Evolutionary conservation across 2,329 filamentous ascomycete genomes (phyloP).

Genomic region (Fusarium sulawesiense): DNA sequence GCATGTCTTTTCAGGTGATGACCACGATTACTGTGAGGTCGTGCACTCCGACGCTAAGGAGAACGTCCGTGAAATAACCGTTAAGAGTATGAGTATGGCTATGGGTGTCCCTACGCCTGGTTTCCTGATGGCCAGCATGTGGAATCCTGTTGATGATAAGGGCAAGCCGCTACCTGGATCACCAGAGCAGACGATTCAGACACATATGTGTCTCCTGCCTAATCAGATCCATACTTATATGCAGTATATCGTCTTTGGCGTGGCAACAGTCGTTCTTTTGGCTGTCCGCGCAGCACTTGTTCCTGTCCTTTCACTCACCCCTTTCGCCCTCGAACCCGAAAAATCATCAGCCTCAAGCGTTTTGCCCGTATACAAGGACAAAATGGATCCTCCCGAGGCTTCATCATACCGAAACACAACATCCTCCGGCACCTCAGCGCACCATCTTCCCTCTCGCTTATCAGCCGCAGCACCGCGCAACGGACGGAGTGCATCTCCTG

Average conservation of each 20-base stretch:
- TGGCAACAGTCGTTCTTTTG: conserved; percentile 63
- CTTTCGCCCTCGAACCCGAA: conserved; percentile 63
- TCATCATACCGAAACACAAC: conserved; percentile 25
- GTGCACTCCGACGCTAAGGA: conserved; percentile 77
- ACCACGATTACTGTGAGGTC: conserved; percentile 97
- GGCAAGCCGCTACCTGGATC: conserved; percentile 60
- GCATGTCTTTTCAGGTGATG: conserved; percentile 93
- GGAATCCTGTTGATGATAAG: conserved; percentile 82
- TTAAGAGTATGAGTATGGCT: conserved; percentile 94
- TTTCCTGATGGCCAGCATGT: conserved; percentile 88
- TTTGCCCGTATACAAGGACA: conserved; percentile 64
- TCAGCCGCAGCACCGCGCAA: conserved; percentile 38
- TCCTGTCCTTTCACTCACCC: conserved; percentile 63
- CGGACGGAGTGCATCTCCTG: conserved; percentile 38
- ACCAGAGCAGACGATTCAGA: conserved; percentile 76
- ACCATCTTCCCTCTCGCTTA: conserved; percentile 41
- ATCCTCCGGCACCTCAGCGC: conserved; percentile 43
- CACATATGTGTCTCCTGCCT: conserved; percentile 89
- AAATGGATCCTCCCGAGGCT: conserved; percentile 58
- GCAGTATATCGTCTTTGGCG: conserved; percentile 75
- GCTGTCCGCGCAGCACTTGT: conserved; percentile 67
- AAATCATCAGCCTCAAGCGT: conserved; percentile 38
- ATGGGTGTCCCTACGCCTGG: conserved; percentile 93
- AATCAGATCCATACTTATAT: conserved; percentile 89
- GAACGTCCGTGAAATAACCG: conserved; percentile 83